phyloP scores from a whole-genome alignment of 371 early-diverging fungal genomes.

The Saksenaea oblongispora region DNA sequence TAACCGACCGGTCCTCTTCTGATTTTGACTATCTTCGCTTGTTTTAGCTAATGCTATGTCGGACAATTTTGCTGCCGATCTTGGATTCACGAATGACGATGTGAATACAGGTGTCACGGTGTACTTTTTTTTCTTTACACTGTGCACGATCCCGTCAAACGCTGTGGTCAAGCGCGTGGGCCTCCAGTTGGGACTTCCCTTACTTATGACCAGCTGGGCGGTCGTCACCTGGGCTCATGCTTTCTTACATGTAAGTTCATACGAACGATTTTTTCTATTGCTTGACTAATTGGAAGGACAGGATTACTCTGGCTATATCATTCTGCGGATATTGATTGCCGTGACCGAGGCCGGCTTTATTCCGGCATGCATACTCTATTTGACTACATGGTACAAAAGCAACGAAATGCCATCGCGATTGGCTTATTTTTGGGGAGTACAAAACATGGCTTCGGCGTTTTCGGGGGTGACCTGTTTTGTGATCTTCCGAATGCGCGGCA shows the following conservation, averaged over 20 bases:
- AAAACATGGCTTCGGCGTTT: slow-evolving; percentile 44
- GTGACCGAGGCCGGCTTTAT: slow-evolving; percentile 54
- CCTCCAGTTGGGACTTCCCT: slow-evolving; percentile 52
- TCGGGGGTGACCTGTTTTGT: slow-evolving; percentile 44
- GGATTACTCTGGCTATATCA: slow-evolving; percentile 24
- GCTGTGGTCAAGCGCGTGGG: slow-evolving; percentile 42
- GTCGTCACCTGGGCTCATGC: slow-evolving; percentile 37
- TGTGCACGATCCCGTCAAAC: slow-evolving; percentile 43
- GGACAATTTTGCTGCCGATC: slow-evolving; percentile 39
- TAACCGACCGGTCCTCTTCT: neutral
- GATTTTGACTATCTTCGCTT: neutral
- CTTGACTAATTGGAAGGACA: too few relatives aligned
- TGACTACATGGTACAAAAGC: slow-evolving; percentile 47
- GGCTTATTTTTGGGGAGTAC: slow-evolving; percentile 50
- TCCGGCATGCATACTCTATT: slow-evolving; percentile 48
- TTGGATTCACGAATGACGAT: slow-evolving; percentile 34
- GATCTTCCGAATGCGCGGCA: slow-evolving; percentile 46
- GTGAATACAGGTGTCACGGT: slow-evolving; percentile 41
- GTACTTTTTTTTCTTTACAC: slow-evolving; percentile 33
- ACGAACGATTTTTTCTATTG: neutral
- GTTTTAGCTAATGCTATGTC: slow-evolving; percentile 37
- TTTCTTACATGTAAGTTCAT: slow-evolving; percentile 28
- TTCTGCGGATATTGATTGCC: slow-evolving; percentile 46
- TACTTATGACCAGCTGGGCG: slow-evolving; percentile 53
- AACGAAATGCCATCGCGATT: slow-evolving; percentile 45